Percentiles rank a stretch among this genome's conserved stretches.
Evolutionary conservation across 352 stramenopile genomes (phyloP).

Genomic region (Phytophthora boehmeriae): DNA sequence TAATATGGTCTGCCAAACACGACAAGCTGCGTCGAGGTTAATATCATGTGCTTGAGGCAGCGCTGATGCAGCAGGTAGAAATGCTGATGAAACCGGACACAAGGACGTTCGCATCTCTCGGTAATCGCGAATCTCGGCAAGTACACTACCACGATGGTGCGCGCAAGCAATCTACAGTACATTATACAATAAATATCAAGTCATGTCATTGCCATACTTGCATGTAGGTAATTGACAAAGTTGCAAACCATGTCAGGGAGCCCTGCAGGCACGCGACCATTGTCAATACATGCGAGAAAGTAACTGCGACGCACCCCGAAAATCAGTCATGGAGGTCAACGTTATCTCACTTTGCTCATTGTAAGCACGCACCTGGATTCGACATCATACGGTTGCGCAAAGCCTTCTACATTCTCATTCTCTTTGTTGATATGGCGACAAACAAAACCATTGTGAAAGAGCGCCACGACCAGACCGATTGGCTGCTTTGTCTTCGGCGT

Average conservation of each 20-base stretch:
- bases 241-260: slow-evolving; percentile 58
- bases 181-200: slow-evolving; percentile 4
- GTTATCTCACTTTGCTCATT: slow-evolving; percentile 5
- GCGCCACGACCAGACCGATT: slow-evolving; percentile 49
- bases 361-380: slow-evolving; percentile 57
- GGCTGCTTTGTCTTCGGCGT: slow-evolving; percentile 1
- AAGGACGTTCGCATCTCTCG: slow-evolving; percentile 20
- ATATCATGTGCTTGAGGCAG: slow-evolving; percentile 4
- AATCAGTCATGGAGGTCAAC: slow-evolving; percentile 21
- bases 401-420: slow-evolving; percentile 62
- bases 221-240: slow-evolving; percentile 4
- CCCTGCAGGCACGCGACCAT: slow-evolving; percentile 57
- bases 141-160: slow-evolving; percentile 23
- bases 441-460: slow-evolving; percentile 74
- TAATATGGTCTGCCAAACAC: slow-evolving; percentile 28
- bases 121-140: slow-evolving; percentile 50
- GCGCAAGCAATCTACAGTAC: slow-evolving; percentile 31
- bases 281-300: slow-evolving; percentile 64
- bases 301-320: slow-evolving; percentile 40
- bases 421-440: slow-evolving; percentile 63
- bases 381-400: slow-evolving; percentile 73
- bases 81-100: slow-evolving; percentile 47
- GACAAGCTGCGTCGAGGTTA: slow-evolving; percentile 8
- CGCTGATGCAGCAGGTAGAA: slow-evolving; percentile 24
- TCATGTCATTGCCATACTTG: slow-evolving; percentile 18